These are phyloP conservation scores for Naganishia albida DNA, from an alignment of 1,284 basidiomycete species.

Conservation along the genomic window DNA sequence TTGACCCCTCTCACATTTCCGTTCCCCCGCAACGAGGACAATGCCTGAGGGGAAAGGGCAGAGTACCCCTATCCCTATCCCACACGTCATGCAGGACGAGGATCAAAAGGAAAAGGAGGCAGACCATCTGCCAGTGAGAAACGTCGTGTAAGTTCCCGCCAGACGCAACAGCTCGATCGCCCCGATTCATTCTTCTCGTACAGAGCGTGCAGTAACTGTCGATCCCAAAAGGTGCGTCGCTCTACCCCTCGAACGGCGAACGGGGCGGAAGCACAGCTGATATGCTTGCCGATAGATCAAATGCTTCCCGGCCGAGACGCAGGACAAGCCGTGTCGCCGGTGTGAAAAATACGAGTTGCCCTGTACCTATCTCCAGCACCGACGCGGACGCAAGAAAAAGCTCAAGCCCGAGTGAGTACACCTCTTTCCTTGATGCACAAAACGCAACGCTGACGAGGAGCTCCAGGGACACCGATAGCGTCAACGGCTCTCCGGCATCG, in stretches of 20 bases:
- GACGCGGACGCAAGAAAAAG: slow-evolving; percentile 31
- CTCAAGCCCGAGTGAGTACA: slow-evolving; percentile 7
- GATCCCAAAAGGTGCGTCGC: slow-evolving; percentile 26
- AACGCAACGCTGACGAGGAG: not conserved
- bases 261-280: too few species aligned
- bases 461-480: not conserved
- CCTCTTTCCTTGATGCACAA: not conserved
- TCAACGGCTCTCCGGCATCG: slow-evolving; percentile 7
- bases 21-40: too few species aligned
- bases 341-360: slow-evolving; percentile 24
- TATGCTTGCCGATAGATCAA: slow-evolving; percentile 12
- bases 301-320: slow-evolving; percentile 28
- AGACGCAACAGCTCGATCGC: not conserved
- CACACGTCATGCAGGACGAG: not conserved
- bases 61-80: too few species aligned
- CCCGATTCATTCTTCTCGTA: not conserved
- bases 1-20: too few species aligned
- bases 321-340: slow-evolving; percentile 27
- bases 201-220: slow-evolving; percentile 30
- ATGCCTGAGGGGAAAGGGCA: too few species aligned
- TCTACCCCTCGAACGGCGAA: too few species aligned
- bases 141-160: slow-evolving; percentile 21
- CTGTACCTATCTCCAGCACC: slow-evolving; percentile 29
- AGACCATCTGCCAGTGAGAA: slow-evolving; percentile 16
- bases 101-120: not conserved